phyloP scores from a whole-genome alignment of 2,329 filamentous ascomycete species.

The Pseudohalonectria lignicola region DNA sequence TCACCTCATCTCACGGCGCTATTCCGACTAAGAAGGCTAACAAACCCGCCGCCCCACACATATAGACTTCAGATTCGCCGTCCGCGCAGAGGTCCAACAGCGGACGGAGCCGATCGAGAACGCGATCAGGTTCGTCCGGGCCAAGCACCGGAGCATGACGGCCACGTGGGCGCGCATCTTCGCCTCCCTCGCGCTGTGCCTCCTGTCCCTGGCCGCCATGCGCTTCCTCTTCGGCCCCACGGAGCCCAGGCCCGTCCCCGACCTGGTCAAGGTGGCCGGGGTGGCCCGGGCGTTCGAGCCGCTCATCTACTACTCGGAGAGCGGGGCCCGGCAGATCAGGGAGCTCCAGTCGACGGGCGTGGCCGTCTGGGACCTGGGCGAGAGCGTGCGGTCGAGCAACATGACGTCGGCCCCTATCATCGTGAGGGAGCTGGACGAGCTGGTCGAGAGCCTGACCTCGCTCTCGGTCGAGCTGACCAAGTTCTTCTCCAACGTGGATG shows the following conservation, averaged over 20 bases:
- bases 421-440: constrained; percentile 70
- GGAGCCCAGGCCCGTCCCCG: constrained; percentile 56
- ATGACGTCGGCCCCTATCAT: constrained; percentile 86
- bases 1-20: too few relatives aligned
- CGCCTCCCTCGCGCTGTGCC: constrained; percentile 45
- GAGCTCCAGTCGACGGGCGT: constrained; percentile 86
- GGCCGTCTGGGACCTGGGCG: constrained; percentile 88
- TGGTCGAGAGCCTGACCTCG: constrained; percentile 77
- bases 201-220: constrained; percentile 55
- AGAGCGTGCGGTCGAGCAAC: constrained; percentile 79
- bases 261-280: constrained; percentile 82
- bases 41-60: too few relatives aligned
- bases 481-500: constrained; percentile 89
- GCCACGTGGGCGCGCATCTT: constrained; percentile 60
- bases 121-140: constrained; percentile 51
- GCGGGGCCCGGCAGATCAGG: constrained; percentile 74
- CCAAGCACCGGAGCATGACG: constrained; percentile 48
- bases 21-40: too few relatives aligned
- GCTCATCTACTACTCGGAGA: constrained; percentile 88
- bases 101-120: constrained; percentile 75
- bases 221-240: constrained; percentile 61
- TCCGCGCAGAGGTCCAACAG: constrained; percentile 81
- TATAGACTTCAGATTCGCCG: constrained; percentile 53
- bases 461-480: constrained; percentile 77
- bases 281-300: constrained; percentile 89